A percentile compares a stretch with the other conserved stretches of the same genome.
Evolutionary conservation across 345 rosid species (phyloP).

Genomic region (Stellera chamaejasme): DNA sequence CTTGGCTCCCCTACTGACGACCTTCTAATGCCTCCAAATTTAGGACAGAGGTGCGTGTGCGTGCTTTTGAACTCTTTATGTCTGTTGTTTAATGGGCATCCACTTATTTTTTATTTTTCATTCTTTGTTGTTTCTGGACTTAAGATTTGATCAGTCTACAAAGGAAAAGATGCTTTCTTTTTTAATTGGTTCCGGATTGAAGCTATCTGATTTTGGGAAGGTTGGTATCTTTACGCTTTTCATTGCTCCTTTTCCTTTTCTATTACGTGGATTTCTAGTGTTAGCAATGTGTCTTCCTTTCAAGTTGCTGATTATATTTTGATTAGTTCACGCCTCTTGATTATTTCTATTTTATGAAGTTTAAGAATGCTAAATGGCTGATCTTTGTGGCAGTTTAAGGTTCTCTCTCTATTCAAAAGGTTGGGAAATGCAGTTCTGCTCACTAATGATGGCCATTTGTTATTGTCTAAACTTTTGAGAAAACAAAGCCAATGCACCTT

Average conservation of each 20-base stretch:
- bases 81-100: not conserved
- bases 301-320: not conserved
- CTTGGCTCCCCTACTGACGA: constrained; percentile 46
- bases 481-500: constrained; percentile 40
- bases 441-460: constrained; percentile 44
- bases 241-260: not conserved
- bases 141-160: constrained; percentile 68
- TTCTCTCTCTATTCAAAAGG: constrained; percentile 69
- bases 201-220: constrained; percentile 66
- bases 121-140: constrained; percentile 1
- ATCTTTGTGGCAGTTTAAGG: constrained; percentile 53
- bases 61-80: too few species aligned
- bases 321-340: too few species aligned
- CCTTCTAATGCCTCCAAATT: constrained; percentile 56
- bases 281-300: not conserved
- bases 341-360: too few species aligned
- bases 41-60: constrained; percentile 55
- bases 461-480: constrained; percentile 54
- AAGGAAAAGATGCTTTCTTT: constrained; percentile 54
- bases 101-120: not conserved
- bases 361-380: constrained; percentile 2
- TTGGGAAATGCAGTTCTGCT: constrained; percentile 47
- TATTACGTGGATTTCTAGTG: not conserved
- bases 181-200: constrained; percentile 46
- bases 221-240: constrained; percentile 21